Evolutionary conservation across 352 stramenopile genomes (phyloP).

Genomic region (Lagenidium sp.): DNA sequence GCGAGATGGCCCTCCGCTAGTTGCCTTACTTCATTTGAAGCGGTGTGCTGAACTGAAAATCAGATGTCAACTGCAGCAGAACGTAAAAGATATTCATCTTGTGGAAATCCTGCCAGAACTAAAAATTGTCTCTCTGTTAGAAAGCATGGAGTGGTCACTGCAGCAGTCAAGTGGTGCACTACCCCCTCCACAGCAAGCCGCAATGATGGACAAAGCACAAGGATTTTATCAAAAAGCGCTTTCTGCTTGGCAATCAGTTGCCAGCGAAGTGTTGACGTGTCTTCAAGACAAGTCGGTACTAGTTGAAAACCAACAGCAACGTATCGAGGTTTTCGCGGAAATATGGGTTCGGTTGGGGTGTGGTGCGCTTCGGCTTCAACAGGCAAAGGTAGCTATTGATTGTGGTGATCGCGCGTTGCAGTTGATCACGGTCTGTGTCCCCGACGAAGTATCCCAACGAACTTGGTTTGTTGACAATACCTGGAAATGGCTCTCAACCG

Average conservation of each 20-base stretch:
- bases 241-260: constrained; percentile 31
- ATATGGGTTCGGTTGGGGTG: constrained; percentile 63
- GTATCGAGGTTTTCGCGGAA: constrained; percentile 55
- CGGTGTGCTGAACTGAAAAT: constrained; percentile 61
- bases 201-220: constrained; percentile 34
- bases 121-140: constrained; percentile 40
- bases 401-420: constrained; percentile 34
- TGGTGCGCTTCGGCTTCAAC: constrained; percentile 38
- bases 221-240: constrained; percentile 51
- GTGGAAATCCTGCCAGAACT: constrained; percentile 28
- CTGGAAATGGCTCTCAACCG: constrained; percentile 64
- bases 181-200: constrained; percentile 13
- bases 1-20: not conserved
- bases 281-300: constrained; percentile 14
- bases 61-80: constrained; percentile 49
- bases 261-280: constrained; percentile 19
- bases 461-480: too few species aligned
- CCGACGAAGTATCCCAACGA: too few species aligned
- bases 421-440: too few species aligned
- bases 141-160: constrained; percentile 31
- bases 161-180: constrained; percentile 2
- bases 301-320: constrained; percentile 47
- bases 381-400: constrained; percentile 40
- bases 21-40: constrained; percentile 37
- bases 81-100: constrained; percentile 47